Percentiles rank a stretch among this genome's conserved stretches.
Evolutionary conservation across 192 early-diverging fungal species (phyloP).

Genomic region (Pilaira anomala): DNA sequence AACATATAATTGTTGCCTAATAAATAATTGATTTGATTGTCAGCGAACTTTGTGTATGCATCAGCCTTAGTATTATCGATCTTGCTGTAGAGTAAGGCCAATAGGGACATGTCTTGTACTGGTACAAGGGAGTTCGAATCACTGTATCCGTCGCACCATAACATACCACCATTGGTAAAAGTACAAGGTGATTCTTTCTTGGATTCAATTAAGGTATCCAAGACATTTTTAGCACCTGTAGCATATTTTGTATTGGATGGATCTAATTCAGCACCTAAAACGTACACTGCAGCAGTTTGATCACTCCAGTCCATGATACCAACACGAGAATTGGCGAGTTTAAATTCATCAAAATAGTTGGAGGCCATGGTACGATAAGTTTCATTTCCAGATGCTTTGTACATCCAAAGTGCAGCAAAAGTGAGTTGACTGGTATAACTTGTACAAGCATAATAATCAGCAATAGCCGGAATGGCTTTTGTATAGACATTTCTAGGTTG

Average conservation of each 20-base stretch:
- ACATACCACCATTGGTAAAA: conserved; percentile 47
- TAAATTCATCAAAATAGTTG: conserved; percentile 44
- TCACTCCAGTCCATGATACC: conserved; percentile 53
- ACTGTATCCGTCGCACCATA: conserved; percentile 35
- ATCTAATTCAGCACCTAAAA: conserved; percentile 44
- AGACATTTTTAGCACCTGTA: conserved; percentile 30
- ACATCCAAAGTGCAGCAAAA: conserved; percentile 58
- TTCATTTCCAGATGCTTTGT: conserved; percentile 42
- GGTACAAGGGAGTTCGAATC: conserved; percentile 35
- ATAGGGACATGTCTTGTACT: conserved; percentile 34
- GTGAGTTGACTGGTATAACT: conserved; percentile 46
- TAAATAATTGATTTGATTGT: conserved; percentile 48
- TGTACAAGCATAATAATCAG: conserved; percentile 42
- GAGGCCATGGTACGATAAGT: conserved; percentile 44
- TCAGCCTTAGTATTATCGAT: conserved; percentile 14
- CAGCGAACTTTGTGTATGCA: conserved; percentile 32
- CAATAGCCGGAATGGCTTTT: conserved; percentile 33
- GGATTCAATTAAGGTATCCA: conserved; percentile 37
- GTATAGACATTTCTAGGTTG: conserved; percentile 44
- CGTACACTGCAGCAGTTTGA: conserved; percentile 43
- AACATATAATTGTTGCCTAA: conserved; percentile 50
- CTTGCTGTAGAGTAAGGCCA: conserved; percentile 35
- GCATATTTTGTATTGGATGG: conserved; percentile 37
- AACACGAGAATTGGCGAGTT: conserved; percentile 12
- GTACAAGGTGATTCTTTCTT: conserved; percentile 25